These are phyloP conservation scores for Catharanthus roseus DNA, from an alignment of 257 asterid genomes.

Conservation along the genomic window DNA sequence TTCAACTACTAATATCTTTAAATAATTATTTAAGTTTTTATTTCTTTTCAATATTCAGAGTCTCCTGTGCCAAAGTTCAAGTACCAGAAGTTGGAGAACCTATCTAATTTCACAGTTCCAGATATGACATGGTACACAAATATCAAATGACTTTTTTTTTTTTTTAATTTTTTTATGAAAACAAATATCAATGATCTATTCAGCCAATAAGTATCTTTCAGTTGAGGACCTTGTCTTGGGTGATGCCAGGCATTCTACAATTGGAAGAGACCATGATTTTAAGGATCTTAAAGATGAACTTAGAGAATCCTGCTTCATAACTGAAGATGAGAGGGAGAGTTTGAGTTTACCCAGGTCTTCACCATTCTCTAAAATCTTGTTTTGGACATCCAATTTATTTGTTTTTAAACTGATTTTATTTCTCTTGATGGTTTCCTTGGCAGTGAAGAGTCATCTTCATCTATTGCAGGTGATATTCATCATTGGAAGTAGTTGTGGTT, in stretches of 20 bases:
- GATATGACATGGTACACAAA: constrained; percentile 47
- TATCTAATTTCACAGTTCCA: constrained; percentile 26
- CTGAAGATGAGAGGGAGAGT: constrained; percentile 41
- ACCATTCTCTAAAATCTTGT: constrained; percentile 20
- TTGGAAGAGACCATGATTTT: constrained; percentile 25
- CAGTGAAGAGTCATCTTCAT: constrained; percentile 79
- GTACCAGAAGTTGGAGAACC: constrained; percentile 25
- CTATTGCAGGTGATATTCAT: constrained; percentile 50
- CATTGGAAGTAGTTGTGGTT: constrained; percentile 17
- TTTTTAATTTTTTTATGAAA: too few relatives aligned
- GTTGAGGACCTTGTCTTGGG: constrained; percentile 15
- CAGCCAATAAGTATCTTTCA: constrained; percentile 5
- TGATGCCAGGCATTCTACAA: constrained; percentile 40
- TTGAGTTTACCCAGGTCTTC: constrained; percentile 52
- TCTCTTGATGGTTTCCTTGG: constrained; percentile 18
- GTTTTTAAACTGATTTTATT: constrained; percentile 20
- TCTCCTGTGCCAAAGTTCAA: constrained; percentile 27
- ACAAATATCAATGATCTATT: constrained; percentile 13
- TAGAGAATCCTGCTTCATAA: constrained; percentile 20
- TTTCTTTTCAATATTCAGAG: constrained; percentile 28
- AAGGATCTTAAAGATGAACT: constrained; percentile 24
- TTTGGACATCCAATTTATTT: background rate
- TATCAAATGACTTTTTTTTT: too few relatives aligned
- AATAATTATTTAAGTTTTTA: constrained; percentile 2
- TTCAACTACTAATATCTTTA: background rate